Evolutionary conservation across 768 basidiomycete genomes (phyloP), one percentile per base, ranked within the genome.

Genomic region (Mycena kentingensis): DNA sequence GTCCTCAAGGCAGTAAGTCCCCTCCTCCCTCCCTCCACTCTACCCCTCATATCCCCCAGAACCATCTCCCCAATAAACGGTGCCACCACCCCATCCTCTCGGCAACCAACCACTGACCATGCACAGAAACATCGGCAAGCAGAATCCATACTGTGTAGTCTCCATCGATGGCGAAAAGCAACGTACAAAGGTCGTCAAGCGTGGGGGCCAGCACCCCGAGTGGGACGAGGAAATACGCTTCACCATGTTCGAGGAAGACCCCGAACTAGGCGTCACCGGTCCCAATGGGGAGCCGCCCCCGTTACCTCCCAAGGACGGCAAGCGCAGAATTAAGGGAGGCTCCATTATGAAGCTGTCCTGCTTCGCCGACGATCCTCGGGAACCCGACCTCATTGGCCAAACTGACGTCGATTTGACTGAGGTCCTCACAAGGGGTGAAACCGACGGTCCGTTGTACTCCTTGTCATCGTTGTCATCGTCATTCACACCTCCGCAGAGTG

Each of bases 171-270:
- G 85, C 44, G 87, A 94, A 69, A 94, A 86, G 64, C 83, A 86
- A 52, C 80, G 90, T 46, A 98, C 96, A 4, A 92, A 88, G 68
- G 85, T 93, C n/a, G 88, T 98, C 68, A 95, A 91, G 67, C 87
- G 93, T 26, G 97, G 97, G 44, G 97, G 97, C 16, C 97, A 99
- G 68, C 94, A 97, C 69, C 97, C 97, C 5, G 93, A 93, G 72
- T 99, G 97, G 95, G 97, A 99, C 66, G 94, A 97, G 63, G 97
- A 99, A 72, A 77, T 98, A 64, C 87, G 97, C 36, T 98, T 98
- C 70, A 85, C 87, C 22, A 75, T 99, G 38, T 82, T 77, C 58
- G 95, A 98, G 65, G 92, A 93, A 58, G 70, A 74, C 27, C 77
- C 81, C 26, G 82, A 79, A 58, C 73, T 76, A n/a, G 72, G 72